Base-by-base conservation (phyloP, 805 yeast species). In the Monosporozyma solicola region DNA sequence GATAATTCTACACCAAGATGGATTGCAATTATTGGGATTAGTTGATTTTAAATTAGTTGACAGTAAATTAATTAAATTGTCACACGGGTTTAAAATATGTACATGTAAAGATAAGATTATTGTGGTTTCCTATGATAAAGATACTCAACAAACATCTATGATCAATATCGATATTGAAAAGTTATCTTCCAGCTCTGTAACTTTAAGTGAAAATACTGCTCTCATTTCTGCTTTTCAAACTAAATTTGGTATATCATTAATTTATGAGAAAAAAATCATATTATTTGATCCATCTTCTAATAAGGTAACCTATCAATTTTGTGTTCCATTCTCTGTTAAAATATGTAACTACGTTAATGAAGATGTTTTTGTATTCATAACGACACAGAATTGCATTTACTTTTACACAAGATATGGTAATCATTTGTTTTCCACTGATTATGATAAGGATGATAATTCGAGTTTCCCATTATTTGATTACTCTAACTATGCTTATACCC, bases 351-450 rank as follows among this genome's bases (percentile, higher is more conserved):
- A 46, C 15, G 11, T 66, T 7, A 61, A 57, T 24, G 51, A 61
- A 32, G 59, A 60, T 22, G 44, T 57, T 1, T 35, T 64, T 7
- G 20, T 62, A 3, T 20, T 67, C n/a, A 52, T 68, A 22, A 60
- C 65, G 4, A 49, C 59, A 6, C 49, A 54, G 6, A 67, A 66
- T 32, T 46, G 47, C 15, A 37, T 68, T 5, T 57, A 60, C 41
- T 50, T 68, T 35, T 57, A 56, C 37, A 56, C 69, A 3, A 57
- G 54, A 31, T 60, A 56, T 51, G 72, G 71, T 4, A 68, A 68
- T 47, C 48, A 54, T 13, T 32, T 67, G 7, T 65, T 63, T 44
- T 54, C 63, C 6, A 63, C 65, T 11, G 57, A 60, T 2, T 57
- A 51, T 15, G 57, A 54, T 25, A 50, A 59, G 5, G 59, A 59